A percentile compares a stretch with the other conserved stretches of the same genome.
These are phyloP conservation scores for Lithohypha guttulata DNA, from an alignment of 2,329 filamentous ascomycete species.

Conservation along the genomic window DNA sequence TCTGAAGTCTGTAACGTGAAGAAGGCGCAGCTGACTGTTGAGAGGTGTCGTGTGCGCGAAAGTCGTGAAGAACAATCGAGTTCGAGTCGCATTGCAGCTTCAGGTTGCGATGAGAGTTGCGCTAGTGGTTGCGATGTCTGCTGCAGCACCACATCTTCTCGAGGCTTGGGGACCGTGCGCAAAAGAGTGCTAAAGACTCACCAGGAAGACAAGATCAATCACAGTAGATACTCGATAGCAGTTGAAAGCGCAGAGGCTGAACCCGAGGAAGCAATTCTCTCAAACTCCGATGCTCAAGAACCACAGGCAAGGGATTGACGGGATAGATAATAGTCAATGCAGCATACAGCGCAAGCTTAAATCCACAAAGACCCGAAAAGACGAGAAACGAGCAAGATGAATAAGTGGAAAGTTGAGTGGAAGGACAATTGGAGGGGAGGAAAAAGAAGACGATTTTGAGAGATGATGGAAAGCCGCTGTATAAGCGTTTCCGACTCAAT, in stretches of 20 bases:
- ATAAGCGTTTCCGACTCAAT: too few species aligned
- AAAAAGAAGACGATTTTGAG: constrained; percentile 3
- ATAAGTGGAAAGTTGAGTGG: neutral
- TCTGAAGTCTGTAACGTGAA: too few species aligned
- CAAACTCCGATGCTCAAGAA: constrained; percentile 8
- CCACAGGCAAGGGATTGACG: constrained; percentile 6
- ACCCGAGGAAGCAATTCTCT: constrained; percentile 5
- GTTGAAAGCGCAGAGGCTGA: constrained; percentile 8
- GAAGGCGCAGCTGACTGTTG: too few species aligned
- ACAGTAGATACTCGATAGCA: constrained; percentile 1
- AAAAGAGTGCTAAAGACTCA: too few species aligned
- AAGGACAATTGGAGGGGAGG: constrained; percentile 5
- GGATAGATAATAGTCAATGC: neutral
- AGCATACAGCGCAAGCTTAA: constrained; percentile 5
- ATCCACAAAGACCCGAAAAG: constrained; percentile 5
- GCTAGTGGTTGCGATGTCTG: too few species aligned
- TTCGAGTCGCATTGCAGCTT: too few species aligned
- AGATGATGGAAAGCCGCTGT: constrained; percentile 2
- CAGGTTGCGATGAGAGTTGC: too few species aligned
- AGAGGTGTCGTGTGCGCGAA: too few species aligned
- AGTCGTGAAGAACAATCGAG: too few species aligned
- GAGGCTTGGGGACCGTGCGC: too few species aligned
- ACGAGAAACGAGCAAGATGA: constrained; percentile 3
- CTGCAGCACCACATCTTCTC: too few species aligned
- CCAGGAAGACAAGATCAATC: constrained; percentile 7